Conservation (phyloP, 129 eudicot species). For the Glebionis coronaria region DNA sequence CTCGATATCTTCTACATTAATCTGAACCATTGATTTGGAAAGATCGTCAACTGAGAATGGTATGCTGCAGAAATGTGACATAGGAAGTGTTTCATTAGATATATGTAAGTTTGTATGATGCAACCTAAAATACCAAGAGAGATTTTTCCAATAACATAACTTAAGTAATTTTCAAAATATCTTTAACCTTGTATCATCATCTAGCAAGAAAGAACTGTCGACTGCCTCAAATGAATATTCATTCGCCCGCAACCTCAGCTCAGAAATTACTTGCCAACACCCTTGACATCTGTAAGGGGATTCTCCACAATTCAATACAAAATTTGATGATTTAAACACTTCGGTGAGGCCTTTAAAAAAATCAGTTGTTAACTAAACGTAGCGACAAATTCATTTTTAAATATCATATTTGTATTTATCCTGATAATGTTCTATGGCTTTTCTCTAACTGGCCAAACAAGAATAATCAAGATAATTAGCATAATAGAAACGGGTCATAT, state of each 20-base stretch:
- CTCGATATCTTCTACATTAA: slow-evolving; percentile 66
- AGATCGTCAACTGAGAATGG: slow-evolving; percentile 92
- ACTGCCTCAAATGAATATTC: slow-evolving; percentile 89
- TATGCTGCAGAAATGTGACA: slow-evolving; percentile 63
- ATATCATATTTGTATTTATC: too few species aligned
- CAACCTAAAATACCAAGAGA: not conserved
- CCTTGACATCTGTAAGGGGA: slow-evolving; percentile 5
- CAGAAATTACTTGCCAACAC: slow-evolving; percentile 56
- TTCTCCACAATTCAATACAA: slow-evolving; percentile 2
- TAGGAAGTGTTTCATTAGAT: slow-evolving; percentile 8
- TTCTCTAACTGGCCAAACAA: too few species aligned
- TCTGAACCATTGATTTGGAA: slow-evolving; percentile 80
- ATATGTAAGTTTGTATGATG: not conserved
- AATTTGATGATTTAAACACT: not conserved
- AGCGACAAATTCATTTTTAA: too few species aligned
- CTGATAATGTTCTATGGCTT: too few species aligned
- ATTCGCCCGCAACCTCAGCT: slow-evolving; percentile 77
- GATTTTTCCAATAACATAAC: not conserved
- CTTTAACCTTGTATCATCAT: slow-evolving; percentile 88
- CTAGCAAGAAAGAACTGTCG: slow-evolving; percentile 82
- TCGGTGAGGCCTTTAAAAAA: not conserved
- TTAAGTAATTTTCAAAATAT: not conserved
- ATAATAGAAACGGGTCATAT: too few species aligned
- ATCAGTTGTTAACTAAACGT: too few species aligned
- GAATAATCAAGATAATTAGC: too few species aligned